Conservation (phyloP, 2,329 filamentous ascomycete genomes). For the Fonsecaea monophora region DNA sequence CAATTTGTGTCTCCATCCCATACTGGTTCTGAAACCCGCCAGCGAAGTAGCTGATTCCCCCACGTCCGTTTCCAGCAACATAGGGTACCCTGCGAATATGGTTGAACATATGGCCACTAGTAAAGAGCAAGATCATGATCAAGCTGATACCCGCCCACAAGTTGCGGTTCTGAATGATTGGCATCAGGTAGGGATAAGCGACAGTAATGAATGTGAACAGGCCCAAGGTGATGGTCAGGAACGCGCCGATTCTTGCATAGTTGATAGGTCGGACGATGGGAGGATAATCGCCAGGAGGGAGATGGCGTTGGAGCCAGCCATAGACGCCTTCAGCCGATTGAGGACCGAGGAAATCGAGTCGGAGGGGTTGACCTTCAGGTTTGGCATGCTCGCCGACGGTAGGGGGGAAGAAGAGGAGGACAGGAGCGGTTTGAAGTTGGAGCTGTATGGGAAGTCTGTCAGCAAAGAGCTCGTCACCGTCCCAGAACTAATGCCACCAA, state of each 20-base stretch:
- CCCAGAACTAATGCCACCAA: not conserved
- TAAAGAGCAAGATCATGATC: constrained; percentile 89
- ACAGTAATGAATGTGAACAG: constrained; percentile 71
- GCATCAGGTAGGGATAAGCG: constrained; percentile 78
- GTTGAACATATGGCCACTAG: constrained; percentile 98
- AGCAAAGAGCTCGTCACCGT: not conserved
- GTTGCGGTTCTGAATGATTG: constrained; percentile 86
- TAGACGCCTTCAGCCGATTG: constrained; percentile 79
- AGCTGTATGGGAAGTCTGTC: constrained; percentile 62
- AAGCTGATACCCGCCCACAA: constrained; percentile 91
- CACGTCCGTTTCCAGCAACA: constrained; percentile 80
- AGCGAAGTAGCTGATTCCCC: constrained; percentile 89
- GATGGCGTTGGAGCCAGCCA: constrained; percentile 77
- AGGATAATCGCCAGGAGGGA: constrained; percentile 73
- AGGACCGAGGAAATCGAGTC: constrained; percentile 85
- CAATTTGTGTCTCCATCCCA: constrained; percentile 92
- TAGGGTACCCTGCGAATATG: constrained; percentile 97
- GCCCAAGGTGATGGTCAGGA: constrained; percentile 73
- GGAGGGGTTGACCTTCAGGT: constrained; percentile 69
- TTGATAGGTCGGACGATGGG: constrained; percentile 84
- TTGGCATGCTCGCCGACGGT: constrained; percentile 81
- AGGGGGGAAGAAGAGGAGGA: constrained; percentile 85
- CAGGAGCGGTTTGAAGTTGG: constrained; percentile 89
- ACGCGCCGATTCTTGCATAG: constrained; percentile 75
- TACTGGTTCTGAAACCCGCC: constrained; percentile 91